Base-by-base conservation (phyloP, 257 asterid species). In the Nicotiana sylvestris region DNA sequence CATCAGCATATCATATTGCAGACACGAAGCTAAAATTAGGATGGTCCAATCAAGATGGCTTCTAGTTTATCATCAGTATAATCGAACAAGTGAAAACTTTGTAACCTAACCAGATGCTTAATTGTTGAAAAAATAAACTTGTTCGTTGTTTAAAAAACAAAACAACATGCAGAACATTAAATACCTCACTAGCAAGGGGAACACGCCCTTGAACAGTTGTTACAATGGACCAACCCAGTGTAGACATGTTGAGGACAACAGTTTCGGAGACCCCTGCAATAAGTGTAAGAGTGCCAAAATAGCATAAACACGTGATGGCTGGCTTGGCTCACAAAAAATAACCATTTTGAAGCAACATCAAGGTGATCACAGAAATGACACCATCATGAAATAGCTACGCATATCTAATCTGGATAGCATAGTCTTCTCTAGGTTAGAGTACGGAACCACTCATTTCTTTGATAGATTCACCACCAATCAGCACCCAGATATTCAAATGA, bases 141-240 rank as follows among this genome's bases (percentile, higher is more conserved):
- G 39, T 69, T 49, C 11, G n/a, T n/a, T 25, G 25, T 82, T 85
- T 51, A 39, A 70, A 49, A 68, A 33, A 81, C 56, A 56, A 62
- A 81, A 66, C 83, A 29, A 65, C 70, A 66, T 80, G 83, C 64
- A 80, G 62, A 76, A 80, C 53, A 78, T 51, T 69, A 86, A 80
- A 62, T 92, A 96, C 99, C 99, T 96, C 99, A 66, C 98, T 94
- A 72, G 98, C 99, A 88, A 96, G 89, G 83, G 99, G 94, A 86
- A 93, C 93, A 81, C 97, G 96, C 53, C 98, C 98, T 89, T 94
- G 93, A 85, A 93, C 97, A 76, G 91, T 87, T 72, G 98, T 93
- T 69, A 96, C 98, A 81, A 88, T 90, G 21, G 98, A 93, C 99
- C 99, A 96, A 68, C 78, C 90, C 84, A 93, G 86, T 72, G 99